Base-by-base conservation (phyloP, 2,329 filamentous ascomycete genomes). In the Daldinia eschscholtzii region DNA sequence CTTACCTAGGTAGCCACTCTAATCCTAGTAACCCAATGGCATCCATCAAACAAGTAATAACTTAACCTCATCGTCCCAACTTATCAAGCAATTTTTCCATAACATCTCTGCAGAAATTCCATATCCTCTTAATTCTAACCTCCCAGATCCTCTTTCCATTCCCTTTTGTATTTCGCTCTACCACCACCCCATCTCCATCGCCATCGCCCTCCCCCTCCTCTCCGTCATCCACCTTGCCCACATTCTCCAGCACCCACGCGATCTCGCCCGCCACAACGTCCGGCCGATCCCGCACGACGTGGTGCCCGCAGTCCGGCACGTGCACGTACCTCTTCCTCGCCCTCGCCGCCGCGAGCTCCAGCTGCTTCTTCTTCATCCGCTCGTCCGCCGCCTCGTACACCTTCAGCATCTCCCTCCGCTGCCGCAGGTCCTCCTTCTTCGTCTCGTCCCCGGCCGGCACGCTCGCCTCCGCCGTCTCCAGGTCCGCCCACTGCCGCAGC, bases 361-460 rank as follows among this genome's bases (percentile, higher is more conserved):
- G 61, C 70, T 77, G 76, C 39, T 63, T 71, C 57, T 65, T 74
- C 70, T 78, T 77, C 30, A 78, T 67, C 55, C 66, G 57, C 68
- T 75, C 72, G 23, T 78, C 76, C 59, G 73, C 74, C 13, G 56
- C 61, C 7, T 78, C 75, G 35, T 65, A 65, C 6, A 56, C 33
- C 52, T 30, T 26, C 18, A 76, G 63, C 70, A 77, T 69, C 37
- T 72, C 61, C 56, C 72, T 56, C 57, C 61, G 35, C 26, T n/a
- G 20, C 58, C 58, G 56, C 48, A 55, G 20, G 28, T 42, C 61
- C 33, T 26, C 39, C 60, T 26, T 61, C 37, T 42, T 53, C 41
- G 7, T 13, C 35, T 59, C 64, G 2, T 48, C 57, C 13, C 41
- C 56, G 3, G 37, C 57, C 6, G 48, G 28, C 7, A 46, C 42